A percentile compares a stretch with the other conserved stretches of the same genome.
Conservation (phyloP, 352 stramenopile genomes). For the Phytophthora pseudosyringae region DNA sequence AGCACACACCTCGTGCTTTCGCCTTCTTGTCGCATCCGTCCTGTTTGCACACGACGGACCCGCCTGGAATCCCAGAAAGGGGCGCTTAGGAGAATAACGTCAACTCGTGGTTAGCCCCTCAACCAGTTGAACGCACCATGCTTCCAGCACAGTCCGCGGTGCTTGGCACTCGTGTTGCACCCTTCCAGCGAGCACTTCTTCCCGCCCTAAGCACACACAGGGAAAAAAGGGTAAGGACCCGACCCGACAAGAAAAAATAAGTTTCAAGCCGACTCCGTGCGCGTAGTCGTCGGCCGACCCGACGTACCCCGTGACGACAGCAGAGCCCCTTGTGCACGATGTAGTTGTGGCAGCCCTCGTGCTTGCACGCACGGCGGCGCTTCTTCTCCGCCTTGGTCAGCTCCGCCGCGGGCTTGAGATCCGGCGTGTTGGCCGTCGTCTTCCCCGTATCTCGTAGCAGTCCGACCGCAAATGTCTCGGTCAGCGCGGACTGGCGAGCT, state of each 20-base stretch:
- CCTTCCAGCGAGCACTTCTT: slow-evolving; percentile 52
- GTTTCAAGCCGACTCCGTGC: too few relatives aligned
- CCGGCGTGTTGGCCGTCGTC: background rate
- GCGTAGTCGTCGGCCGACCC: too few relatives aligned
- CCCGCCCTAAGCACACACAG: slow-evolving; percentile 36
- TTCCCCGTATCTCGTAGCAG: background rate
- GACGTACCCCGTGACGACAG: slow-evolving; percentile 45
- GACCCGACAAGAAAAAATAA: too few relatives aligned
- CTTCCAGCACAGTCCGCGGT: slow-evolving; percentile 49
- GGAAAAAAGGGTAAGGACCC: too few relatives aligned
- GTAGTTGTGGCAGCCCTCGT: slow-evolving; percentile 54
- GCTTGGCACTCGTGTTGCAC: slow-evolving; percentile 57
- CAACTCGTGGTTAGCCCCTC: too few relatives aligned
- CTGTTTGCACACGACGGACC: slow-evolving; percentile 41
- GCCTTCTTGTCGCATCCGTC: slow-evolving; percentile 34
- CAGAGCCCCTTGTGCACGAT: slow-evolving; percentile 55
- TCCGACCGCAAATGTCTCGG: slow-evolving; percentile 4
- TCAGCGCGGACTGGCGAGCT: slow-evolving; percentile 3
- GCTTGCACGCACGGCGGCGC: slow-evolving; percentile 39
- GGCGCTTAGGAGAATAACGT: too few relatives aligned
- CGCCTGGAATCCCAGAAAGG: background rate
- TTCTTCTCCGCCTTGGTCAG: slow-evolving; percentile 48
- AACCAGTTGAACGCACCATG: slow-evolving; percentile 21
- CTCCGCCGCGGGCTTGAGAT: background rate
- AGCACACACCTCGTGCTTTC: slow-evolving; percentile 75